A percentile compares a stretch with the other conserved stretches of the same genome.
phyloP scores from a whole-genome alignment of 2,329 filamentous ascomycete genomes.

The Chrysoporthe deuterocubensis region DNA sequence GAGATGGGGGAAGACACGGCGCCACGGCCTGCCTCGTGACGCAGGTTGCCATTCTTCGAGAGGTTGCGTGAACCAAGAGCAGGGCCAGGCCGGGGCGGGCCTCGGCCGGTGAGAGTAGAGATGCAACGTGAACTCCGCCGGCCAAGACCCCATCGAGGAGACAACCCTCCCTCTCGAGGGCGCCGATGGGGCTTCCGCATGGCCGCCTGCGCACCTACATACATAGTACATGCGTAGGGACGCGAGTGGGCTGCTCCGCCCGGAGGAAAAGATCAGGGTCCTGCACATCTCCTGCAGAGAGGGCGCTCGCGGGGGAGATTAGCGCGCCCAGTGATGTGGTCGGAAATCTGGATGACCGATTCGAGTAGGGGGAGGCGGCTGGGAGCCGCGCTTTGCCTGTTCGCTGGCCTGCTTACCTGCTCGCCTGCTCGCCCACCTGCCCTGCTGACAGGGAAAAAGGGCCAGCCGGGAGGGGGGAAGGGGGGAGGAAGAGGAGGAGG shows the following conservation, averaged over 20 bases:
- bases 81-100: background rate
- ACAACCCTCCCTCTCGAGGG: background rate
- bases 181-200: background rate
- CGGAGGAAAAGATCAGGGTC: background rate
- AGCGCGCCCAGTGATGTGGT: background rate
- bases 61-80: background rate
- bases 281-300: background rate
- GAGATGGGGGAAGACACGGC: conserved; percentile 4
- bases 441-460: background rate
- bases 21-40: conserved; percentile 13
- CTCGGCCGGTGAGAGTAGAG: background rate
- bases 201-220: background rate
- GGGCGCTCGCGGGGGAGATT: background rate
- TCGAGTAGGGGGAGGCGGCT: background rate
- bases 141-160: background rate
- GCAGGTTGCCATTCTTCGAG: conserved; percentile 10
- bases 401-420: too few species aligned
- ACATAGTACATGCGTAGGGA: background rate
- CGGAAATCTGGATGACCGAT: background rate
- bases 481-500: background rate
- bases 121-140: conserved; percentile 7
- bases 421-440: too few species aligned
- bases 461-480: background rate
- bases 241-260: background rate
- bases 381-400: conserved; percentile 8